phyloP scores from a whole-genome alignment of 257 asterid species.

The Solanum etuberosum region DNA sequence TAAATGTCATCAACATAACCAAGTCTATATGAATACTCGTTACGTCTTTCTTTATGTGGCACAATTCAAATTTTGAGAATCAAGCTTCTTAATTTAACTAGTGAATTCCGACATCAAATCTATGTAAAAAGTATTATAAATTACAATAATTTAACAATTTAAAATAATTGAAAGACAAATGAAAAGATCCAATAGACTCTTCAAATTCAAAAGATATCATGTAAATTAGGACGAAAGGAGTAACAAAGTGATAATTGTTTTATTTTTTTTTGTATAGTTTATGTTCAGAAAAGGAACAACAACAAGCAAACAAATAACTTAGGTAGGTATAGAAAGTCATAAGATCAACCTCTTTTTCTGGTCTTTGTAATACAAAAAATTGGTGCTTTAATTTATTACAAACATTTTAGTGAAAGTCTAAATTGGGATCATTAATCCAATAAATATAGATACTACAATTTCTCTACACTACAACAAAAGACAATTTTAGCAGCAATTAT shows the following conservation, averaged over 20 bases:
- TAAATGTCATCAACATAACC: neutral
- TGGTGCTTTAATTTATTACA: neutral
- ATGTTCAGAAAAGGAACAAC: neutral
- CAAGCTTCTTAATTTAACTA: neutral
- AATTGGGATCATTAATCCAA: neutral
- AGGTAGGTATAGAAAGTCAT: neutral
- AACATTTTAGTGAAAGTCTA: neutral
- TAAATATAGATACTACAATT: neutral
- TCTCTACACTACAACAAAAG: neutral
- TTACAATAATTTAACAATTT: too few relatives aligned
- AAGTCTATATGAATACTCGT: neutral
- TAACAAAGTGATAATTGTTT: neutral
- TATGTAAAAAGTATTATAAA: neutral
- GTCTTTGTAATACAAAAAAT: neutral
- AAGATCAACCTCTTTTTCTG: neutral
- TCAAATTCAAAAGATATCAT: neutral
- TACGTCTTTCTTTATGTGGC: neutral
- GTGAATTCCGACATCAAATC: neutral
- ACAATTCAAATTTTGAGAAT: neutral
- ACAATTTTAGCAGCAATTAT: neutral
- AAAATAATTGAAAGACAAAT: neutral
- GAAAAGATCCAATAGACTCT: neutral
- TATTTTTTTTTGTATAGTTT: neutral
- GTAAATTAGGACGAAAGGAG: neutral
- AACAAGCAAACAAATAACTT: neutral